A percentile compares a stretch with the other conserved stretches of the same genome.
Evolutionary conservation across 1,284 basidiomycete genomes (phyloP).

Genomic region (Schizopora paradoxa): DNA sequence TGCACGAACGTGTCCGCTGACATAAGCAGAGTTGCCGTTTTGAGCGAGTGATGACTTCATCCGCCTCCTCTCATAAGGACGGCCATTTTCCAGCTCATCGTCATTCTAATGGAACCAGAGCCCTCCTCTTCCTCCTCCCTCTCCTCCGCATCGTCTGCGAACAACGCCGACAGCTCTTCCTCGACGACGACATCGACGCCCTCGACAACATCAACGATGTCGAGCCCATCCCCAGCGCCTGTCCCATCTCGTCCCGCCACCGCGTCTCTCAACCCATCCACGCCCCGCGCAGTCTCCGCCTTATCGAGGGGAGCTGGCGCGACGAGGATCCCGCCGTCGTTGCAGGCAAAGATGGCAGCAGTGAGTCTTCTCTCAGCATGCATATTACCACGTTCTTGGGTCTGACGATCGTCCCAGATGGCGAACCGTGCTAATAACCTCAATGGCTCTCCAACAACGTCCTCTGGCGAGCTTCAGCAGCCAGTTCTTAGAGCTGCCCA

Average conservation of each 20-base stretch:
- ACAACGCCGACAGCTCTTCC: background rate
- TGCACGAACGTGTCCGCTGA: too few species aligned
- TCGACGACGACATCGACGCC: background rate
- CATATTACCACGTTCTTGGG: constrained; percentile 11
- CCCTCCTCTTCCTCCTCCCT: constrained; percentile 2
- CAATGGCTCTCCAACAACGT: constrained; percentile 23
- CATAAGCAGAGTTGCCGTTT: too few species aligned
- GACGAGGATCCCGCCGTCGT: constrained; percentile 78
- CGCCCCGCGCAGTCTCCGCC: constrained; percentile 28
- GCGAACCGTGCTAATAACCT: constrained; percentile 42
- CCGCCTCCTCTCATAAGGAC: too few species aligned
- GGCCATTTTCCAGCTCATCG: too few species aligned
- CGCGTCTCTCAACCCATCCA: constrained; percentile 36
- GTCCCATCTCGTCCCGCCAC: constrained; percentile 32
- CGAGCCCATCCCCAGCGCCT: constrained; percentile 21
- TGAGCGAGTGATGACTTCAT: too few species aligned
- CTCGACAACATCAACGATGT: constrained; percentile 17
- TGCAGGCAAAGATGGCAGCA: constrained; percentile 91
- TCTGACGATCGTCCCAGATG: constrained; percentile 36
- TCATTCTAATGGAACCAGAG: too few species aligned
- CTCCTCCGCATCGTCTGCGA: background rate
- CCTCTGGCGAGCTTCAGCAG: constrained; percentile 37
- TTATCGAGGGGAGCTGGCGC: constrained; percentile 27
- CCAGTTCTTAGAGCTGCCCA: constrained; percentile 24
- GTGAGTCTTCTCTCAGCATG: constrained; percentile 37